These are phyloP conservation scores for Cardamine resedifolia DNA, from an alignment of 345 rosid genomes.

Conservation along the genomic window DNA sequence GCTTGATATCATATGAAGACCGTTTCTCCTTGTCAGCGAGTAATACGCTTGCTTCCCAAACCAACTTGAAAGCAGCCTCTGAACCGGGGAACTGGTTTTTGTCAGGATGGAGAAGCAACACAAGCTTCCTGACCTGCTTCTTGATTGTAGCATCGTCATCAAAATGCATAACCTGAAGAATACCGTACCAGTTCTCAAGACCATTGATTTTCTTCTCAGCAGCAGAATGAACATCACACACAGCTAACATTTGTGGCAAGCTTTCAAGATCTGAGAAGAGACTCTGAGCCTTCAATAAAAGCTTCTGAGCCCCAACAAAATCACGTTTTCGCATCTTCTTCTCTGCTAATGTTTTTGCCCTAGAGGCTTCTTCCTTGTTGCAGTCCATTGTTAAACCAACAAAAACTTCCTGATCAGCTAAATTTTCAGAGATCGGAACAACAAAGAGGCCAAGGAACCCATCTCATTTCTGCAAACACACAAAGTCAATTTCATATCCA, in stretches of 20 bases:
- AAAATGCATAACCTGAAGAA: slow-evolving; percentile 61
- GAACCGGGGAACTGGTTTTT: slow-evolving; percentile 85
- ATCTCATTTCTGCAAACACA: slow-evolving; percentile 21
- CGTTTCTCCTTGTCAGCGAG: slow-evolving; percentile 58
- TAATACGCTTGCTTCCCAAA: slow-evolving; percentile 72
- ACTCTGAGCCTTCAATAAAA: slow-evolving; percentile 61
- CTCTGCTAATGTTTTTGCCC: slow-evolving; percentile 70
- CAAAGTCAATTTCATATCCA: neutral
- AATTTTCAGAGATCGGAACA: neutral
- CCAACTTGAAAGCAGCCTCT: slow-evolving; percentile 88
- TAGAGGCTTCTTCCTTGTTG: slow-evolving; percentile 84
- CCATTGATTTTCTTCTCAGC: slow-evolving; percentile 54
- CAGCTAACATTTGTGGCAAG: slow-evolving; percentile 59
- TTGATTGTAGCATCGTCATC: slow-evolving; percentile 60
- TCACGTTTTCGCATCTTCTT: slow-evolving; percentile 56
- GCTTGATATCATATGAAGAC: slow-evolving; percentile 53
- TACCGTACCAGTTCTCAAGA: slow-evolving; percentile 81
- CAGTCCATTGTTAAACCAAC: slow-evolving; percentile 58
- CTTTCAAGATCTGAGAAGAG: slow-evolving; percentile 68
- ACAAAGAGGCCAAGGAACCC: neutral
- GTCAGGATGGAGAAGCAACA: slow-evolving; percentile 86
- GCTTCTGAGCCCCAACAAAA: slow-evolving; percentile 53
- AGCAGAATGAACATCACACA: slow-evolving; percentile 73
- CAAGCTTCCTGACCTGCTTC: slow-evolving; percentile 86
- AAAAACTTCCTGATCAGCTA: neutral